A percentile compares a stretch with the other conserved stretches of the same genome.
Evolutionary conservation across 257 asterid species (phyloP).

Genomic region (Nicotiana obtusifolia): DNA sequence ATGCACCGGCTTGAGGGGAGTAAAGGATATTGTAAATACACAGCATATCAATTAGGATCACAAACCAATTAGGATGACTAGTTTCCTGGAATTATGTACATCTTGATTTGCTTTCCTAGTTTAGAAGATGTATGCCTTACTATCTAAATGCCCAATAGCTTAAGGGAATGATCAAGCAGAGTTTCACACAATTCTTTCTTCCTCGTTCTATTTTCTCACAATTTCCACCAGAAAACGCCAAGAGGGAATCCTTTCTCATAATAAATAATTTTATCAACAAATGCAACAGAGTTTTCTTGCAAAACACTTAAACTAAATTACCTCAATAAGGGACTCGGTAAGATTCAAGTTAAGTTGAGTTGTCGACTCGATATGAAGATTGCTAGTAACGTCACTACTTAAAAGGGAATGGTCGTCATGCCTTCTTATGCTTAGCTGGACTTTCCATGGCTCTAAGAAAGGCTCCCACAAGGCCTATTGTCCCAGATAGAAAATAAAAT

Average conservation of each 20-base stretch:
- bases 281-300: neutral
- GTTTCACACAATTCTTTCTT: neutral
- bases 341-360: slow-evolving; percentile 74
- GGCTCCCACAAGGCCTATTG: slow-evolving; percentile 92
- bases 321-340: slow-evolving; percentile 84
- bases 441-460: slow-evolving; percentile 80
- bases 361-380: slow-evolving; percentile 57
- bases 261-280: neutral
- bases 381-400: slow-evolving; percentile 47
- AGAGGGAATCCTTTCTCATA: neutral
- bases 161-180: neutral
- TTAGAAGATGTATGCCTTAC: neutral
- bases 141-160: neutral
- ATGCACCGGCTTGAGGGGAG: too few species aligned
- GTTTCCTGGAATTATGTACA: neutral
- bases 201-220: neutral
- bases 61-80: too few species aligned
- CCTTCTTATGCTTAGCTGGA: slow-evolving; percentile 52
- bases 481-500: slow-evolving; percentile 9
- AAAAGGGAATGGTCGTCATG: slow-evolving; percentile 61
- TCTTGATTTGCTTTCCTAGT: neutral
- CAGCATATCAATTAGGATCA: too few species aligned
- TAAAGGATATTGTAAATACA: too few species aligned
- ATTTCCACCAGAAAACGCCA: neutral
- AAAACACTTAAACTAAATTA: slow-evolving; percentile 17